A percentile compares a stretch with the other conserved stretches of the same genome.
These are phyloP conservation scores for Rhynchospora breviuscula DNA, from an alignment of 176 grass and related monocot genomes.

Conservation along the genomic window DNA sequence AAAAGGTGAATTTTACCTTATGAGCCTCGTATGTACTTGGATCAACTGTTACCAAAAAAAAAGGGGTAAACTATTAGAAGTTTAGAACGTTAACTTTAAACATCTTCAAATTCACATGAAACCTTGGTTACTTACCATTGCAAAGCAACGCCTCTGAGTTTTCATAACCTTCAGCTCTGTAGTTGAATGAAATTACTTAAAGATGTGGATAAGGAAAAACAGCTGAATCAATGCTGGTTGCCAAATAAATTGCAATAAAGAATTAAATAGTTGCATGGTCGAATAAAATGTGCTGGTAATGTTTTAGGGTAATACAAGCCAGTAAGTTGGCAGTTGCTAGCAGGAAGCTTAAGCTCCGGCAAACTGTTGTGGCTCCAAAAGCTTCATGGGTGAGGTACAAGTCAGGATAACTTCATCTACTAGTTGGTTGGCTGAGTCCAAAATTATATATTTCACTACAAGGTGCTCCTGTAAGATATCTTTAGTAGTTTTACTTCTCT, in stretches of 20 bases:
- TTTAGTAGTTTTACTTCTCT: background rate
- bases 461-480: background rate
- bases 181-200: background rate
- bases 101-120: background rate
- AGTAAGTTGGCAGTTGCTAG: background rate
- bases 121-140: background rate
- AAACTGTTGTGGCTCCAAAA: background rate
- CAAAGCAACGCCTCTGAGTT: slow-evolving; percentile 8
- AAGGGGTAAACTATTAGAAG: background rate
- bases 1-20: slow-evolving; percentile 36
- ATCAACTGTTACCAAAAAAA: slow-evolving; percentile 42
- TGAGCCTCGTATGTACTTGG: slow-evolving; percentile 43
- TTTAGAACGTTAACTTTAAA: background rate
- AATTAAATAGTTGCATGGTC: background rate
- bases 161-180: background rate
- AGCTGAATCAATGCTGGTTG: background rate
- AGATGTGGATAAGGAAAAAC: background rate
- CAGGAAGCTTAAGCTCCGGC: background rate
- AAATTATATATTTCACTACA: background rate
- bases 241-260: background rate
- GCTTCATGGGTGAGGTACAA: background rate
- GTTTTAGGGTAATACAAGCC: background rate
- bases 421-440: background rate
- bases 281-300: background rate
- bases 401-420: background rate